A percentile compares a stretch with the other conserved stretches of the same genome.
These are phyloP conservation scores for Colletotrichum siamense DNA, from an alignment of 2,329 filamentous ascomycete genomes.

Conservation along the genomic window DNA sequence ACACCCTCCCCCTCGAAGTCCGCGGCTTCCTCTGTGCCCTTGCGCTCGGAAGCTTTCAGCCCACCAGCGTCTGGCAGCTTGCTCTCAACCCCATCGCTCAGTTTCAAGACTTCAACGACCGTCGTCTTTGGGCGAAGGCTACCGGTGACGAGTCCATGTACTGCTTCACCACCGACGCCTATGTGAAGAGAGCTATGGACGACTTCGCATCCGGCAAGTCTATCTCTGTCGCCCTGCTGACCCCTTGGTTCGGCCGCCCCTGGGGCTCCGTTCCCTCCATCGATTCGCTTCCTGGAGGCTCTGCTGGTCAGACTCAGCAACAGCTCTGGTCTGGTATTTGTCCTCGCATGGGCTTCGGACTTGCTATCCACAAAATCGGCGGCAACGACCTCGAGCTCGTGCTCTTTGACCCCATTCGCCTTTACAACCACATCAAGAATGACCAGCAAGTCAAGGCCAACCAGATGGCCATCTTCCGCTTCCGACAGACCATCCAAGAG, in stretches of 20 bases:
- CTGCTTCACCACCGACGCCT: neutral
- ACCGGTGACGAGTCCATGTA: neutral
- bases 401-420: neutral
- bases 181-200: no score
- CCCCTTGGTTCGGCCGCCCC: neutral
- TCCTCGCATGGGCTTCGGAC: neutral
- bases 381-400: neutral
- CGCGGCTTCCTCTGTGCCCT: neutral
- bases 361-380: neutral
- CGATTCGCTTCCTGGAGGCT: neutral
- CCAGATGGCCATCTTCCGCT: neutral
- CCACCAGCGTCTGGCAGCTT: neutral
- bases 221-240: neutral
- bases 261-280: neutral
- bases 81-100: fast-evolving
- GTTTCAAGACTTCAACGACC: fast-evolving
- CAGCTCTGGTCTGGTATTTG: neutral
- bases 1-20: fast-evolving
- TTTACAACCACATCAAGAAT: neutral
- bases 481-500: neutral
- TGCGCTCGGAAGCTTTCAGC: neutral
- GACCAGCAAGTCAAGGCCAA: neutral
- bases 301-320: neutral
- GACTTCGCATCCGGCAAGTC: neutral
- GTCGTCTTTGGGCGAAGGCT: fast-evolving